These are phyloP conservation scores for Mortierella sp. DNA, from an alignment of 371 early-diverging fungal genomes.

Conservation along the genomic window DNA sequence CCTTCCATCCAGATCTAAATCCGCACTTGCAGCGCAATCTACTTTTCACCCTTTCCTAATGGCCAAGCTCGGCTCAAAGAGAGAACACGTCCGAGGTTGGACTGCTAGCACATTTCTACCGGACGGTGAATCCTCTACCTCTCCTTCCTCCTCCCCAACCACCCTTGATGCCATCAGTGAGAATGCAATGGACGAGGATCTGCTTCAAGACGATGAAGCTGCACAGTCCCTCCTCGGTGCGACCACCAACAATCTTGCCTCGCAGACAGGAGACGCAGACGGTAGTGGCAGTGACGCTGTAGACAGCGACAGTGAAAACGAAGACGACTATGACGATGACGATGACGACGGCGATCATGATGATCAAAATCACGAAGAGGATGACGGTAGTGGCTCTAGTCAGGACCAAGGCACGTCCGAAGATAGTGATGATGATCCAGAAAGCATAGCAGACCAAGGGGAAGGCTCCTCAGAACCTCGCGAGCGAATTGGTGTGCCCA, in stretches of 20 bases:
- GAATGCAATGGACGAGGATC: constrained; percentile 41
- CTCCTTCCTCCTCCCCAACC: background rate
- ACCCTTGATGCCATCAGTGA: constrained; percentile 43
- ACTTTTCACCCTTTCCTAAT: constrained; percentile 6
- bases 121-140: constrained; percentile 20
- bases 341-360: constrained; percentile 2
- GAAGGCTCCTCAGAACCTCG: background rate
- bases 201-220: constrained; percentile 8
- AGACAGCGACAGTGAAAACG: constrained; percentile 7
- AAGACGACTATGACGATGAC: background rate
- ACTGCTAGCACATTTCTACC: constrained; percentile 40
- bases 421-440: constrained; percentile 38
- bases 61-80: constrained; percentile 37
- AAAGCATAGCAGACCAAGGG: constrained; percentile 11
- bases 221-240: background rate
- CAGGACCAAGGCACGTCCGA: constrained; percentile 40
- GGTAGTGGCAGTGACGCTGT: constrained; percentile 9
- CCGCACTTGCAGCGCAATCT: background rate
- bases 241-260: background rate
- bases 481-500: constrained; percentile 15
- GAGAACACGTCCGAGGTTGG: constrained; percentile 50
- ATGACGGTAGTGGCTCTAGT: constrained; percentile 17
- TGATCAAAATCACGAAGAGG: constrained; percentile 16
- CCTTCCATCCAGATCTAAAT: background rate
- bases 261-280: constrained; percentile 7